phyloP scores from a whole-genome alignment of 2,329 filamentous ascomycete genomes.

The Fusarium verticillioides region DNA sequence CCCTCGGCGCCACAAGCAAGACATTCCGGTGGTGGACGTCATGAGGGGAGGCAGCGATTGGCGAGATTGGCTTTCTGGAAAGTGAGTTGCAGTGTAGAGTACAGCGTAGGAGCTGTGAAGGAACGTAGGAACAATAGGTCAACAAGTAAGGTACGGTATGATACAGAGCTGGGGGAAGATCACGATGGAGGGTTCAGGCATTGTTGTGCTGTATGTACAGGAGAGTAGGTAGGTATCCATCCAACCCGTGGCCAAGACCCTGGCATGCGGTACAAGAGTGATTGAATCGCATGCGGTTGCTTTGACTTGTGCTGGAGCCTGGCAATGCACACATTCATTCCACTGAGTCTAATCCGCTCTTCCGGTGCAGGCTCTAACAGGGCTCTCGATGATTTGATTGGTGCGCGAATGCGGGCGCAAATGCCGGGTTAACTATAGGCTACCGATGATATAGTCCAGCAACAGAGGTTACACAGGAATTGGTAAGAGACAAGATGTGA shows the following conservation, averaged over 20 bases:
- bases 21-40: conserved; percentile 39
- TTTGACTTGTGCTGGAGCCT: conserved; percentile 18
- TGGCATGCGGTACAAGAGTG: neutral
- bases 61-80: conserved; percentile 9
- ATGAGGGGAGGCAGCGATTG: conserved; percentile 20
- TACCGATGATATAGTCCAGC: conserved; percentile 23
- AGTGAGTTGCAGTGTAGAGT: neutral
- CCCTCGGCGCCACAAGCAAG: conserved; percentile 40
- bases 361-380: conserved; percentile 23
- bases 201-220: neutral
- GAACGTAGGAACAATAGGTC: conserved; percentile 1
- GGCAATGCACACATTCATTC: neutral
- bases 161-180: neutral
- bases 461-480: conserved; percentile 31
- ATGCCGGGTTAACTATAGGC: conserved; percentile 18
- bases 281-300: neutral
- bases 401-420: conserved; percentile 29
- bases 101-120: neutral
- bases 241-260: conserved; percentile 4
- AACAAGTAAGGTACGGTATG: conserved; percentile 5
- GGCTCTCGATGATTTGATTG: conserved; percentile 20
- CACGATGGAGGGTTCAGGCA: neutral
- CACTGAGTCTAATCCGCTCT: conserved; percentile 20
- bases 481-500: neutral
- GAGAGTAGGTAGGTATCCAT: neutral